Evolutionary conservation across 1,284 basidiomycete species (phyloP).

Genomic region (Ustilago cynodontis): DNA sequence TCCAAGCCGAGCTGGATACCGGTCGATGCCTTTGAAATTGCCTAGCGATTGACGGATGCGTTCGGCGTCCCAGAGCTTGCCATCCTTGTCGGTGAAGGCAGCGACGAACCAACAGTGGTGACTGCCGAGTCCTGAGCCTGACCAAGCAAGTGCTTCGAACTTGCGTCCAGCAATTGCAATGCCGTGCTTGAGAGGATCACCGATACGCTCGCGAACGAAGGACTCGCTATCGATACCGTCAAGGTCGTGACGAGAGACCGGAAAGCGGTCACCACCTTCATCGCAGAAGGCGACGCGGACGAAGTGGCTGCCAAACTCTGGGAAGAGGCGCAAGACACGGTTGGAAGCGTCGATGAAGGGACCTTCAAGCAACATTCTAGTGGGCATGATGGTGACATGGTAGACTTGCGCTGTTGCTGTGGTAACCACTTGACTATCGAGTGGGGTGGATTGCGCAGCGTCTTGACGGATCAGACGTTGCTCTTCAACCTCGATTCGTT

Average conservation of each 20-base stretch:
- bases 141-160: slow-evolving; percentile 43
- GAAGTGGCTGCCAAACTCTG: slow-evolving; percentile 36
- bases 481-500: slow-evolving; percentile 18
- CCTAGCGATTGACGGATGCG: slow-evolving; percentile 33
- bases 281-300: slow-evolving; percentile 36
- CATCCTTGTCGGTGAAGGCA: slow-evolving; percentile 31
- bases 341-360: slow-evolving; percentile 43
- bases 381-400: slow-evolving; percentile 37
- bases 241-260: slow-evolving; percentile 33
- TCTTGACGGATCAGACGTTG: slow-evolving; percentile 21
- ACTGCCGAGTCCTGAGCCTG: slow-evolving; percentile 30
- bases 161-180: slow-evolving; percentile 34
- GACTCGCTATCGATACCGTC: slow-evolving; percentile 34
- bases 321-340: slow-evolving; percentile 33
- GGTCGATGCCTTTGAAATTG: slow-evolving; percentile 24
- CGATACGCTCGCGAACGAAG: slow-evolving; percentile 40
- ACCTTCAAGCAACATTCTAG: slow-evolving; percentile 24
- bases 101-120: slow-evolving; percentile 46
- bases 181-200: slow-evolving; percentile 27
- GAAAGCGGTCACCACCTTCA: slow-evolving; percentile 43
- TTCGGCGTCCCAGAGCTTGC: slow-evolving; percentile 33
- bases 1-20: slow-evolving; percentile 30
- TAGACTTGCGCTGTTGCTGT: slow-evolving; percentile 35
- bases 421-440: slow-evolving; percentile 5
- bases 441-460: not conserved